Evolutionary conservation across 441 rosid species (phyloP).

Genomic region (Gossypium davidsonii): DNA sequence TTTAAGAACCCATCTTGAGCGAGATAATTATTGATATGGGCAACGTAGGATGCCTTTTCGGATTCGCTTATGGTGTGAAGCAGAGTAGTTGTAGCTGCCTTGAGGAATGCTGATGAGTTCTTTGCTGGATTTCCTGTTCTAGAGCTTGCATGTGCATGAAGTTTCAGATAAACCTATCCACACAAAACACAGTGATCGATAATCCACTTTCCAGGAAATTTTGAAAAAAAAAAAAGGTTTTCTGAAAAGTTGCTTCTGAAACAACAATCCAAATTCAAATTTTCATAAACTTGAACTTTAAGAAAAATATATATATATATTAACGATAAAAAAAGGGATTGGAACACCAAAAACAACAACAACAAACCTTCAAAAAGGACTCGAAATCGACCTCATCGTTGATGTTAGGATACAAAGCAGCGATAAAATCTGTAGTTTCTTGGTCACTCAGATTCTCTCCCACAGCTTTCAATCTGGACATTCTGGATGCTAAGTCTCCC

Average conservation of each 20-base stretch:
- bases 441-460: constrained; percentile 74
- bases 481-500: constrained; percentile 69
- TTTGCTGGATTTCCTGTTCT: constrained; percentile 58
- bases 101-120: constrained; percentile 83
- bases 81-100: constrained; percentile 85
- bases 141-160: constrained; percentile 76
- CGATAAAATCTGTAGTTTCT: constrained; percentile 61
- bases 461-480: constrained; percentile 71
- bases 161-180: constrained; percentile 65
- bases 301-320: not conserved
- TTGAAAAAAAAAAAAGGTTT: not conserved
- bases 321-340: not conserved
- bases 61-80: constrained; percentile 85
- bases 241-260: not conserved
- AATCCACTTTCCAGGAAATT: no score
- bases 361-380: constrained; percentile 66
- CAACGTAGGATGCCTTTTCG: constrained; percentile 81
- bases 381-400: constrained; percentile 90
- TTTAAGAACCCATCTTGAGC: constrained; percentile 69
- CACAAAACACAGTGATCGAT: not conserved
- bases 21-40: constrained; percentile 84
- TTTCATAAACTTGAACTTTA: not conserved
- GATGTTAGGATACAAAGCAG: constrained; percentile 51
- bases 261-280: not conserved
- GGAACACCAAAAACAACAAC: not conserved